A percentile compares a stretch with the other conserved stretches of the same genome.
These are phyloP conservation scores for Melampsora larici-populina DNA, from an alignment of 1,284 basidiomycete genomes.

Conservation along the genomic window DNA sequence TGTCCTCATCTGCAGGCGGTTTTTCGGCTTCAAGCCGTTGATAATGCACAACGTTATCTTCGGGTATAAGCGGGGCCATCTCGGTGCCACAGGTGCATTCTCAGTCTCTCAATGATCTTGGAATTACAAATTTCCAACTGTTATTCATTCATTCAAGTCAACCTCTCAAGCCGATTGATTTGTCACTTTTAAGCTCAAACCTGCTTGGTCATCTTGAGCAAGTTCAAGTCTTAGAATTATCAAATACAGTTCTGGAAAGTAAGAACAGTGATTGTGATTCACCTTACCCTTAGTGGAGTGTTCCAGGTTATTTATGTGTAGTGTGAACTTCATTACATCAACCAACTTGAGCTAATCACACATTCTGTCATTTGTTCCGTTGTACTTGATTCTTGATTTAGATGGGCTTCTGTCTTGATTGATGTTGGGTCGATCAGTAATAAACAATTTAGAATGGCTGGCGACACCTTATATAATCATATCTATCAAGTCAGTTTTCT, in stretches of 20 bases:
- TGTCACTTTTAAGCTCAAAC: not conserved
- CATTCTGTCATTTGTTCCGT: not conserved
- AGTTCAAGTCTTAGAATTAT: slow-evolving; percentile 21
- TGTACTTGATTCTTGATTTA: not conserved
- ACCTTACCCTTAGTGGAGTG: slow-evolving; percentile 37
- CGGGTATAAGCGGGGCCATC: too few relatives aligned
- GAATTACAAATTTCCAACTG: too few relatives aligned
- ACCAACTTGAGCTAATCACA: too few relatives aligned
- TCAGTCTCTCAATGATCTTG: too few relatives aligned
- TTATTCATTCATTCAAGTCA: too few relatives aligned
- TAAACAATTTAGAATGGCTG: slow-evolving; percentile 19
- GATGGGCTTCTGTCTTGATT: slow-evolving; percentile 39
- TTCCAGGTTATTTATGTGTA: slow-evolving; percentile 43
- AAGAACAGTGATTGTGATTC: slow-evolving; percentile 23
- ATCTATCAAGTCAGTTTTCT: slow-evolving; percentile 26
- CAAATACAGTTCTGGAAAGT: not conserved
- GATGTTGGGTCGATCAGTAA: slow-evolving; percentile 23
- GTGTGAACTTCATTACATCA: not conserved
- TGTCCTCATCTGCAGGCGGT: too few relatives aligned
- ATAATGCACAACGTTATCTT: too few relatives aligned
- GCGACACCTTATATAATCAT: slow-evolving; percentile 36
- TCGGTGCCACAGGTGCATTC: too few relatives aligned
- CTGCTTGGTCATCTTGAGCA: slow-evolving; percentile 19
- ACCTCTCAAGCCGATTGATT: not conserved
- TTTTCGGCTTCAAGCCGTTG: too few relatives aligned